Evolutionary conservation across 441 rosid species (phyloP), one percentile per base, ranked within the genome.

Genomic region (Syzygium syzygioides): DNA sequence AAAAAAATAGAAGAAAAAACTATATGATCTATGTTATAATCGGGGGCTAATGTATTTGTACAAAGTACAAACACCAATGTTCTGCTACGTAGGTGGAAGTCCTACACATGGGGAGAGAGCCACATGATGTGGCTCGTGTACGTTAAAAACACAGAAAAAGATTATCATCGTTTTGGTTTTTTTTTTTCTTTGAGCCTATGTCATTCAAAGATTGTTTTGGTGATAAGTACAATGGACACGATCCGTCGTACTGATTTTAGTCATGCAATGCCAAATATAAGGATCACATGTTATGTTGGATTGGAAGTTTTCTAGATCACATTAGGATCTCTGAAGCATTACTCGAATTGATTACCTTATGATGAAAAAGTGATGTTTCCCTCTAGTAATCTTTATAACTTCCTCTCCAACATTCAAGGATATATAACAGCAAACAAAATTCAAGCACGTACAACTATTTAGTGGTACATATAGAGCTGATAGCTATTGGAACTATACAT

Each of bases 181-280:
- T 0, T 62, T n/a, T 71, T 71, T 19, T 6, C 20, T 37, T 41
- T 1, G 1, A 76, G n/a, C 9, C 53, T 12, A 13, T 76, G 18
- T 12, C 52, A 76, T 76, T 76, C 83, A 41, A 76, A 76, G 52
- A 76, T 41, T 41, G 53, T 76, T 53, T 12, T 26, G n/a, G 83
- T 12, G 52, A 76, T 20, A 7, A 23, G n/a, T 76, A 41, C 14
- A 23, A 23, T 13, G n/a, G 52, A 23, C 83, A 12, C 26, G 53
- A 76, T 9, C 52, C 15, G n/a, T 76, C 83, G 41, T 76, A 41
- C 52, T 3, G 10, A 13, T 41, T 41, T 41, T 23, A 6, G 83
- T 41, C 18, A 41, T 41, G 83, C 83, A 76, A 76, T 41, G 17
- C 83, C 17, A 76, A 76, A 0, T 1, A 13, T 6, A 6, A 76